These are phyloP conservation scores for Sphaerulina musiva DNA, from an alignment of 2,329 filamentous ascomycete genomes.

Conservation along the genomic window DNA sequence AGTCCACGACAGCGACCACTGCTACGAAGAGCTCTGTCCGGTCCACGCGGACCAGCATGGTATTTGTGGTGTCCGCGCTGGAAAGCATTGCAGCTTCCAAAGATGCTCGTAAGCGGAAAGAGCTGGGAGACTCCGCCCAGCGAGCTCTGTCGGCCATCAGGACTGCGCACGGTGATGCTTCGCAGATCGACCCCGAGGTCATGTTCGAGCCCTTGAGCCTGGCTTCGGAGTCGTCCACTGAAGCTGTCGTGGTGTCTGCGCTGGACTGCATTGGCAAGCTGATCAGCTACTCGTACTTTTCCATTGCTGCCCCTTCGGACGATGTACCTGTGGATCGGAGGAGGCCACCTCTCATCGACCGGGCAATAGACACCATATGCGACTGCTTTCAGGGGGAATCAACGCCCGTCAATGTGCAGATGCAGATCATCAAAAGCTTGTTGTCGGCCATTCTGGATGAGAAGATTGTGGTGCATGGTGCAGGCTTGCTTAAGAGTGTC, in stretches of 20 bases:
- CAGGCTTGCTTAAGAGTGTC: constrained; percentile 90
- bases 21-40: constrained; percentile 41
- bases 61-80: constrained; percentile 89
- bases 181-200: constrained; percentile 80
- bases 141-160: constrained; percentile 81
- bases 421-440: constrained; percentile 96
- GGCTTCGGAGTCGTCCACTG: constrained; percentile 78
- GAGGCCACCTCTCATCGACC: constrained; percentile 75
- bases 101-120: constrained; percentile 80
- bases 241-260: constrained; percentile 78
- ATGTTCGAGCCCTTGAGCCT: constrained; percentile 87
- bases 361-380: constrained; percentile 98
- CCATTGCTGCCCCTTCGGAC: constrained; percentile 51
- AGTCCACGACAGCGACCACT: constrained; percentile 49
- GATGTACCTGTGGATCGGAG: constrained; percentile 15
- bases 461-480: constrained; percentile 97
- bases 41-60: constrained; percentile 79
- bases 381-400: constrained; percentile 98
- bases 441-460: constrained; percentile 94
- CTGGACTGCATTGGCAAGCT: constrained; percentile 98
- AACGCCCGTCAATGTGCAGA: constrained; percentile 82
- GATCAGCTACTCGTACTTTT: constrained; percentile 98
- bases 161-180: constrained; percentile 60
- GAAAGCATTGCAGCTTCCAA: constrained; percentile 88
- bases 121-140: constrained; percentile 73